Evolutionary conservation across 805 yeast species (phyloP), one percentile per base, ranked within the genome.

Genomic region (Yarrowia yakushimensis): DNA sequence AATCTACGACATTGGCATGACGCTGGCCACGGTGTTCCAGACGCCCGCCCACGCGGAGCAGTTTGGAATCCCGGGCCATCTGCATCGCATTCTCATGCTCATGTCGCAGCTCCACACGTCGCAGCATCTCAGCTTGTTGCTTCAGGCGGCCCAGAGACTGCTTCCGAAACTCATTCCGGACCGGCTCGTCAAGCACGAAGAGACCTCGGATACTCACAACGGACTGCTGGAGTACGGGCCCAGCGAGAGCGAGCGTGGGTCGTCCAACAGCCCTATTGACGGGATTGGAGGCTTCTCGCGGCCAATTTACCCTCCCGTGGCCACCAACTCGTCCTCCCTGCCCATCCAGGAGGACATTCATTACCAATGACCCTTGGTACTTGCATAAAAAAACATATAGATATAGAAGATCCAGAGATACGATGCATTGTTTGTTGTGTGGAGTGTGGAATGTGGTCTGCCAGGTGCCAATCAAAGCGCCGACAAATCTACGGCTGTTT

Each of bases 1-100:
- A 13, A 52, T 52, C 33, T 52, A 52, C 33, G 59, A 52, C 25
- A 52, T 52, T 18, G 59, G 59, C 7, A 52, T 52, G 59, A 36
- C 59, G 1, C 43, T 52, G 17, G 59, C 59, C 0, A 52, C 59
- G 0, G 43, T 36, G 17, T 52, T 52, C 22, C 43, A 52, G 43
- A 15, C 25, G 2, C 27, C 59, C 7, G 59, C 59, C 3, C 59
- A 52, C 8, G 59, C 59, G 2, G 59, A 52, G 13, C 59, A 52
- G 42, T 52, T 17, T 18, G 43, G 43, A 4, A 23, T 52, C 8
- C 43, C 59, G 4, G 43, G 23, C 3, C 33, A 52, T 36, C 13
- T 52, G 25, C 59, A 52, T 18, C 42, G 59, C 5, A 52, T 52
- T 18, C 43, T 52, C 59, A 34, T 52, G 42, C 43, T 52, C 43